These are phyloP conservation scores for Puccinia coronata DNA, from an alignment of 1,284 basidiomycete genomes.

Conservation along the genomic window DNA sequence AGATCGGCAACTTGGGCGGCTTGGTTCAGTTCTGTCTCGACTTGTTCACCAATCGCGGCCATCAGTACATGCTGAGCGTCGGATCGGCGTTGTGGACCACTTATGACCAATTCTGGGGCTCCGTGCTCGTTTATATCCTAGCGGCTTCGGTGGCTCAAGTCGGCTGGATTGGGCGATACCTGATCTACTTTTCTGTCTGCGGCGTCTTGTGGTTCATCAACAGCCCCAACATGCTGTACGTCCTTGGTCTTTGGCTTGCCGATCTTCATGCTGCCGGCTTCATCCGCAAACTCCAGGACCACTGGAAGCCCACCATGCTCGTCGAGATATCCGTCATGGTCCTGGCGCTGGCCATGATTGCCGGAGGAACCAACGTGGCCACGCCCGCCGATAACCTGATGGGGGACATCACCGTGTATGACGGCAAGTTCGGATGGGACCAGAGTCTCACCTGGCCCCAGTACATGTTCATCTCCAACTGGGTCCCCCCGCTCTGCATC, in stretches of 20 bases:
- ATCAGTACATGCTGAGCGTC: conserved; percentile 59
- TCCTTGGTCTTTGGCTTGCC: conserved; percentile 58
- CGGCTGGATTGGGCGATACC: conserved; percentile 57
- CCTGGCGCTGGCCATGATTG: conserved; percentile 57
- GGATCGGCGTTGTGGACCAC: conserved; percentile 61
- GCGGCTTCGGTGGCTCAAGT: conserved; percentile 59
- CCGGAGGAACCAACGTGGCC: conserved; percentile 57
- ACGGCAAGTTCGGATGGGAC: conserved; percentile 56
- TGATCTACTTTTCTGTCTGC: conserved; percentile 56
- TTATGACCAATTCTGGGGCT: conserved; percentile 61
- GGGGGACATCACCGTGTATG: conserved; percentile 57
- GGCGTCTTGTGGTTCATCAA: conserved; percentile 57
- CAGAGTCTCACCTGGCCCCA: conserved; percentile 57
- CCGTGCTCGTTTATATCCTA: conserved; percentile 60
- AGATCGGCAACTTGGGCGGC: conserved; percentile 58
- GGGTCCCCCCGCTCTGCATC: conserved; percentile 54
- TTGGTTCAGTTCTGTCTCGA: conserved; percentile 59
- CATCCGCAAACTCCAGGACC: conserved; percentile 59
- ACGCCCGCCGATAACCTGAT: conserved; percentile 58
- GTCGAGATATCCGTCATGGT: conserved; percentile 58
- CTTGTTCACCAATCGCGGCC: conserved; percentile 59
- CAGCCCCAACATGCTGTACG: conserved; percentile 58
- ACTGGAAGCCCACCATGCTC: conserved; percentile 58
- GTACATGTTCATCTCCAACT: conserved; percentile 58
- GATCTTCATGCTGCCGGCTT: conserved; percentile 60